phyloP scores from a whole-genome alignment of 2,329 filamentous ascomycete species.

The Alternaria solani region DNA sequence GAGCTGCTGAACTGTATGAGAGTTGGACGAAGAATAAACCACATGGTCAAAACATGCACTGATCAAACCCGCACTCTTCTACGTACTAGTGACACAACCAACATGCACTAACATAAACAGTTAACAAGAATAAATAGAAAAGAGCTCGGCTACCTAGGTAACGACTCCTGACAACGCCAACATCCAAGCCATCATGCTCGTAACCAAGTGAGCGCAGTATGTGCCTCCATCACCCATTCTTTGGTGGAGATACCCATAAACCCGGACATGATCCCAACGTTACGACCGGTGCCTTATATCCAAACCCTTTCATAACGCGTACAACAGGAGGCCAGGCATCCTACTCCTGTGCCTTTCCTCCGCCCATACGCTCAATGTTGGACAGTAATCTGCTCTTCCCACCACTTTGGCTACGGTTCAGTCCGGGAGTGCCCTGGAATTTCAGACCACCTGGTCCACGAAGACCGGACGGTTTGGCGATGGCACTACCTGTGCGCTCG shows the following conservation, averaged over 20 bases:
- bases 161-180: neutral
- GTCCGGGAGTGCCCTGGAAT: slow-evolving; percentile 38
- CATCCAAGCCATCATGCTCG: slow-evolving; percentile 2
- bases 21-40: neutral
- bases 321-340: slow-evolving; percentile 9
- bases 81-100: neutral
- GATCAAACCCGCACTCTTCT: neutral
- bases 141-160: neutral
- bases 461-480: slow-evolving; percentile 64
- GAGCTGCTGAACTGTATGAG: neutral
- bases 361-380: slow-evolving; percentile 89
- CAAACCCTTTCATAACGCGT: slow-evolving; percentile 8
- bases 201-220: slow-evolving; percentile 2
- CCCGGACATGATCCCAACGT: neutral
- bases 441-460: slow-evolving; percentile 63
- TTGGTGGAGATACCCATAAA: neutral
- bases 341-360: slow-evolving; percentile 41
- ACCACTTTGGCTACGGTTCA: slow-evolving; percentile 46
- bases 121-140: neutral
- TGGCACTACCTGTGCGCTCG: slow-evolving; percentile 26
- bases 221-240: neutral
- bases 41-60: neutral
- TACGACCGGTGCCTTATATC: slow-evolving; percentile 3
- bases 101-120: neutral
- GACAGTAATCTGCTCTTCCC: slow-evolving; percentile 78